Percentiles rank a stretch among this genome's conserved stretches.
Conservation (phyloP, 148 eudicot genomes). For the Nepenthes gracilis region DNA sequence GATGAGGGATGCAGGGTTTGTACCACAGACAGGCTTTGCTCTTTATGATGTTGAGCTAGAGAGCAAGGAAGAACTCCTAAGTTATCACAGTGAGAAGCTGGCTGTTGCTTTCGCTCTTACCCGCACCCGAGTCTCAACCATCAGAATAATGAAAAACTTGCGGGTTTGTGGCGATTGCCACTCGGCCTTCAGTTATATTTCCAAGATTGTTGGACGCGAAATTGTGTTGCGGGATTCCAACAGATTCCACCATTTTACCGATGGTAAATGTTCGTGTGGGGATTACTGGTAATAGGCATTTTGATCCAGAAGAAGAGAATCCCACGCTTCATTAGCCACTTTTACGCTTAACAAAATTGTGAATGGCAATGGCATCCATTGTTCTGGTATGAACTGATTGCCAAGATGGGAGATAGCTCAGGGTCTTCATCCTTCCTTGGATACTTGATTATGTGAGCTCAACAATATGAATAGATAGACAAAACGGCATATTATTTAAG, state of each 20-base stretch:
- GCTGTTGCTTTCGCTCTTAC: conserved; percentile 78
- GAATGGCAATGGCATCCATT: too few species aligned
- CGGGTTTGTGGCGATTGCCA: conserved; percentile 69
- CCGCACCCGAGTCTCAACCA: conserved; percentile 39
- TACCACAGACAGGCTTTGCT: conserved; percentile 44
- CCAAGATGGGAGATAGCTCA: too few species aligned
- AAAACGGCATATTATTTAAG: too few species aligned
- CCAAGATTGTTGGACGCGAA: conserved; percentile 40
- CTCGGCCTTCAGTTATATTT: conserved; percentile 51
- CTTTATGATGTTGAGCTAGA: conserved; percentile 62
- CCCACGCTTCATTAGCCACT: too few species aligned
- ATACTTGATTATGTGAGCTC: too few species aligned
- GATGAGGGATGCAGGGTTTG: conserved; percentile 62
- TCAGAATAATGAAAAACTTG: conserved; percentile 76
- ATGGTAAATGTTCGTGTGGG: conserved; percentile 62
- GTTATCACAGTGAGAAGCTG: conserved; percentile 77
- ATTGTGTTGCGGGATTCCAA: conserved; percentile 58
- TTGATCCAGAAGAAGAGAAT: too few species aligned
- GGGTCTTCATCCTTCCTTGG: too few species aligned
- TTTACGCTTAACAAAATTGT: too few species aligned
- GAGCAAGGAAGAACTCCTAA: conserved; percentile 63
- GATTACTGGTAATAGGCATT: conserved; percentile 45
- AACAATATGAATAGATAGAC: too few species aligned
- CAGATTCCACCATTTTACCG: conserved; percentile 60
- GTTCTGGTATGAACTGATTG: too few species aligned